Conservation (phyloP, 2,329 filamentous ascomycete genomes). For the Fusarium buharicum region DNA sequence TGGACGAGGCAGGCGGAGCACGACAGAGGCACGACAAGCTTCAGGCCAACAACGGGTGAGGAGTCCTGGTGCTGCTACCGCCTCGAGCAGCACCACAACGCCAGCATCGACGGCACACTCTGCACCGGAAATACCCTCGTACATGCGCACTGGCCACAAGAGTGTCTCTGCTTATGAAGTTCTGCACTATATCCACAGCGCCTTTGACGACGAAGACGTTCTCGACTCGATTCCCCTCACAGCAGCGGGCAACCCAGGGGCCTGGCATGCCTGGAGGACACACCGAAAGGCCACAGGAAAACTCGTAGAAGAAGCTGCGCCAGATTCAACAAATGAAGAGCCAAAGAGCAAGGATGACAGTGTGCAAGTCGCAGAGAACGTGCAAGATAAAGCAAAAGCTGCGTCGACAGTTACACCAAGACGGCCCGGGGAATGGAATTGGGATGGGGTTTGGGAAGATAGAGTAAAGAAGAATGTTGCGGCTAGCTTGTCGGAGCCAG, state of each 20-base stretch:
- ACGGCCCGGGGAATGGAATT: slow-evolving; percentile 88
- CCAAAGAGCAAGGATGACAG: background rate
- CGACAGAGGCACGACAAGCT: slow-evolving; percentile 52
- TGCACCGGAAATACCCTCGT: slow-evolving; percentile 46
- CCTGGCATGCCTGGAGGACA: slow-evolving; percentile 92
- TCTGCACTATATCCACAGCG: slow-evolving; percentile 81
- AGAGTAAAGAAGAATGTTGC: slow-evolving; percentile 83
- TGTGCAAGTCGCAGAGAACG: slow-evolving; percentile 15
- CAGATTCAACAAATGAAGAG: background rate
- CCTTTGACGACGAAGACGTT: slow-evolving; percentile 81
- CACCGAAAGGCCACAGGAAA: slow-evolving; percentile 61
- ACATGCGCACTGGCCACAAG: slow-evolving; percentile 55
- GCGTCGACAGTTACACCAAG: slow-evolving; percentile 15
- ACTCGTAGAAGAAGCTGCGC: slow-evolving; percentile 26
- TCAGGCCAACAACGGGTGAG: slow-evolving; percentile 54
- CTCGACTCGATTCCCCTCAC: slow-evolving; percentile 83
- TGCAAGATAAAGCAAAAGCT: slow-evolving; percentile 26
- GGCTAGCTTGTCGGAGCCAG: slow-evolving; percentile 79
- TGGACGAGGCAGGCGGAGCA: slow-evolving; percentile 63
- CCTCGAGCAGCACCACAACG: slow-evolving; percentile 43
- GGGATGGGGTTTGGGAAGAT: slow-evolving; percentile 97
- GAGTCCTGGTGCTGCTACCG: slow-evolving; percentile 40
- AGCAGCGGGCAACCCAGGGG: slow-evolving; percentile 87
- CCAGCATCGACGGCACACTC: slow-evolving; percentile 43
- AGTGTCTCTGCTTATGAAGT: slow-evolving; percentile 72